A percentile compares a stretch with the other conserved stretches of the same genome.
These are phyloP conservation scores for Leccinum longicurvipes DNA, from an alignment of 768 basidiomycete genomes.

Conservation along the genomic window DNA sequence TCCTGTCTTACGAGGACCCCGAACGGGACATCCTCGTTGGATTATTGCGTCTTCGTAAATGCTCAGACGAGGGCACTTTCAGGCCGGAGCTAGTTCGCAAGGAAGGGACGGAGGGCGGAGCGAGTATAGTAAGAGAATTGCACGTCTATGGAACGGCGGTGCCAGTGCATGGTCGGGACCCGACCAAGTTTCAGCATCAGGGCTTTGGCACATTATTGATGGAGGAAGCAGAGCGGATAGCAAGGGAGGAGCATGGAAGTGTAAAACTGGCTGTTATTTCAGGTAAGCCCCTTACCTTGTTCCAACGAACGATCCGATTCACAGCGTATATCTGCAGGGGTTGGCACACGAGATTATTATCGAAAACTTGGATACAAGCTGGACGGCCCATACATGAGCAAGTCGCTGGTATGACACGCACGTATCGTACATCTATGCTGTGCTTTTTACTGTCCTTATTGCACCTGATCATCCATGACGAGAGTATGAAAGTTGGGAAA, in stretches of 20 bases:
- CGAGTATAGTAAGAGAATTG: conserved; percentile 91
- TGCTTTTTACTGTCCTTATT: conserved; percentile 9
- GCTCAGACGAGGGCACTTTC: conserved; percentile 96
- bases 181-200: conserved; percentile 96
- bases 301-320: background rate
- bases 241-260: conserved; percentile 94
- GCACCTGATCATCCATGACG: conserved; percentile 44
- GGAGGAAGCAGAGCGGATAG: conserved; percentile 99
- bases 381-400: conserved; percentile 98
- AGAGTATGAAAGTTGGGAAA: conserved; percentile 94
- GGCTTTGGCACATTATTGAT: conserved; percentile 96
- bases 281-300: conserved; percentile 45
- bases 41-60: conserved; percentile 86
- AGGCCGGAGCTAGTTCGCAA: conserved; percentile 81
- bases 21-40: conserved; percentile 96
- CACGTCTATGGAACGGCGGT: conserved; percentile 99
- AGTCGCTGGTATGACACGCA: conserved; percentile 49
- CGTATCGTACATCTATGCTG: conserved; percentile 6
- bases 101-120: conserved; percentile 70
- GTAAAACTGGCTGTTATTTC: conserved; percentile 97
- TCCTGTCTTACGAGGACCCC: conserved; percentile 98
- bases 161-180: conserved; percentile 94
- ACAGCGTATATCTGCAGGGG: conserved; percentile 47
- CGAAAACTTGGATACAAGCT: conserved; percentile 89
- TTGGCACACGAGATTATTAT: conserved; percentile 97